Evolutionary conservation across 768 basidiomycete species (phyloP).

Genomic region (Dictyophora rubrovolvata): DNA sequence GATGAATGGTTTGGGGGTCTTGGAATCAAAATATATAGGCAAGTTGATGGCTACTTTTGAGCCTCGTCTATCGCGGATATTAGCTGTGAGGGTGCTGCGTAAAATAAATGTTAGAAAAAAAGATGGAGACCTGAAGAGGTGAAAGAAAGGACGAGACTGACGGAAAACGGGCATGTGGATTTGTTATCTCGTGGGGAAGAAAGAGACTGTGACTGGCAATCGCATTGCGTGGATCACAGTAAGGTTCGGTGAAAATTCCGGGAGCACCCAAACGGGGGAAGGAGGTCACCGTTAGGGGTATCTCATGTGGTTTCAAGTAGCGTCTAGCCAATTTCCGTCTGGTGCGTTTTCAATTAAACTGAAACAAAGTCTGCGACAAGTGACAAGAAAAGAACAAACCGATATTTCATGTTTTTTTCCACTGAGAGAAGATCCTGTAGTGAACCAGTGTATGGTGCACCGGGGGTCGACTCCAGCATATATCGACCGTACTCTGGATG

Average conservation of each 20-base stretch:
- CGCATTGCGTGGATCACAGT: slow-evolving; percentile 63
- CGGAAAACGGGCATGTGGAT: slow-evolving; percentile 97
- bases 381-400: slow-evolving; percentile 34
- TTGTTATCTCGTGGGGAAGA: slow-evolving; percentile 91
- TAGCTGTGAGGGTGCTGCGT: slow-evolving; percentile 87
- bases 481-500: slow-evolving; percentile 98
- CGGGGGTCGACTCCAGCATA: slow-evolving; percentile 98
- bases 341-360: not conserved
- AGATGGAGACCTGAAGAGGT: not conserved
- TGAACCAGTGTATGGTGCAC: slow-evolving; percentile 85
- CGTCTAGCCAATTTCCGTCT: slow-evolving; percentile 74
- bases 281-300: slow-evolving; percentile 90
- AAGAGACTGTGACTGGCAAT: slow-evolving; percentile 89
- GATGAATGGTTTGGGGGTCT: slow-evolving; percentile 82
- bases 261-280: slow-evolving; percentile 86
- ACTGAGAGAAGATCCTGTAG: slow-evolving; percentile 81
- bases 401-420: slow-evolving; percentile 90
- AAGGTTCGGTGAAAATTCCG: slow-evolving; percentile 88
- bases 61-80: slow-evolving; percentile 82
- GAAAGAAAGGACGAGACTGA: slow-evolving; percentile 42
- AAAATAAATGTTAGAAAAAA: not conserved
- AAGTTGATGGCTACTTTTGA: slow-evolving; percentile 95
- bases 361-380: not conserved
- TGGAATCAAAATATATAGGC: slow-evolving; percentile 80
- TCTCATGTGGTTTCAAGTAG: slow-evolving; percentile 75